Evolutionary conservation across 257 asterid genomes (phyloP).

Genomic region (Ocimum tenuiflorum): DNA sequence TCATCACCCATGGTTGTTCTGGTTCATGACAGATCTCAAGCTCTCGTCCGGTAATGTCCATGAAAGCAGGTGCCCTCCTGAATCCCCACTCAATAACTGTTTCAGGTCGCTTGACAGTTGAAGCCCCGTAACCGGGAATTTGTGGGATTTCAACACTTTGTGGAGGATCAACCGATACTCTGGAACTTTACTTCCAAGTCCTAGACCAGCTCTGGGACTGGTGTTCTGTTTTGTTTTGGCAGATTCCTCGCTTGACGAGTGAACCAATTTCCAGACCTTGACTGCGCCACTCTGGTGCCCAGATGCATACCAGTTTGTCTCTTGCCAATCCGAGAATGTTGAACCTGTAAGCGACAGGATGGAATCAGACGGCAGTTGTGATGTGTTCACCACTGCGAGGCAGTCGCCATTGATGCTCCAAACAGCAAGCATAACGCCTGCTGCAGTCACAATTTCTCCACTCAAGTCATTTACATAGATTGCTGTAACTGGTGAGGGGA

Average conservation of each 20-base stretch:
- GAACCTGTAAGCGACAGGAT: constrained; percentile 70
- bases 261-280: constrained; percentile 93
- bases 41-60: constrained; percentile 91
- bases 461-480: constrained; percentile 74
- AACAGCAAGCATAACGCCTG: constrained; percentile 85
- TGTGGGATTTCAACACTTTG: constrained; percentile 77
- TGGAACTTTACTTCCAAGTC: constrained; percentile 54
- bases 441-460: constrained; percentile 86
- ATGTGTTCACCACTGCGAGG: constrained; percentile 86
- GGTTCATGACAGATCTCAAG: constrained; percentile 50
- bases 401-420: constrained; percentile 98
- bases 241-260: constrained; percentile 55
- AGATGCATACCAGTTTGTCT: constrained; percentile 77
- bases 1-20: constrained; percentile 61
- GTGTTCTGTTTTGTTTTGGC: constrained; percentile 38
- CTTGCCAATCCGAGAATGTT: constrained; percentile 74
- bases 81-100: constrained; percentile 84
- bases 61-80: constrained; percentile 69
- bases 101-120: constrained; percentile 75
- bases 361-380: constrained; percentile 94
- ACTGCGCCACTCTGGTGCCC: constrained; percentile 99
- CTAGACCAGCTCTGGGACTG: constrained; percentile 51
- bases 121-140: constrained; percentile 73
- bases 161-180: constrained; percentile 79
- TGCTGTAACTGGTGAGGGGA: constrained; percentile 86